Conservation (phyloP, 2,329 filamentous ascomycete species). For the Fusarium mexicanum region DNA sequence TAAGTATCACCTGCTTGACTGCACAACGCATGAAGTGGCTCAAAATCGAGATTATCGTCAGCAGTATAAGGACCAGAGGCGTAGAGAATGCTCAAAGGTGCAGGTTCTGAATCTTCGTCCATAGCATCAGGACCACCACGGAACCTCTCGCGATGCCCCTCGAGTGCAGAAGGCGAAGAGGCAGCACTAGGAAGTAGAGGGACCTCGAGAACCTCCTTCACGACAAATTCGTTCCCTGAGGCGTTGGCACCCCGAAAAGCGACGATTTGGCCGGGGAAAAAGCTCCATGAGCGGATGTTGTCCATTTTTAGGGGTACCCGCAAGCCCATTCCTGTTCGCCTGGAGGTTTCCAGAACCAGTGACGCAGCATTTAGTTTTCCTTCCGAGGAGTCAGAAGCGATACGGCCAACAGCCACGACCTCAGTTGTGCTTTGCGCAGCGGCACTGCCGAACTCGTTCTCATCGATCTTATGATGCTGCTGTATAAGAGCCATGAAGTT, state of each 20-base stretch:
- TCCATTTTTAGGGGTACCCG: slow-evolving; percentile 83
- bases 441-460: slow-evolving; percentile 86
- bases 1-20: slow-evolving; percentile 77
- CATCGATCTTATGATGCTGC: slow-evolving; percentile 78
- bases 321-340: slow-evolving; percentile 82
- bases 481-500: slow-evolving; percentile 82
- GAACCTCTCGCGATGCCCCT: slow-evolving; percentile 74
- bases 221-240: slow-evolving; percentile 83
- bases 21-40: slow-evolving; percentile 85
- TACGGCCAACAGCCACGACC: slow-evolving; percentile 88
- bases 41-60: slow-evolving; percentile 91
- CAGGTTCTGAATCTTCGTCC: slow-evolving; percentile 60
- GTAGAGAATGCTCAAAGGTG: slow-evolving; percentile 79
- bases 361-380: slow-evolving; percentile 88
- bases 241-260: slow-evolving; percentile 88
- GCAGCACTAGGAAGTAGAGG: slow-evolving; percentile 81
- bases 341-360: slow-evolving; percentile 86
- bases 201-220: slow-evolving; percentile 77
- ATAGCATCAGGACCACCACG: slow-evolving; percentile 71
- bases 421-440: slow-evolving; percentile 85
- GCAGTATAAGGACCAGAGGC: slow-evolving; percentile 91
- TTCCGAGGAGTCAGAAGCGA: slow-evolving; percentile 87
- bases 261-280: slow-evolving; percentile 95
- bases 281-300: slow-evolving; percentile 74
- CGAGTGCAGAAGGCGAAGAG: slow-evolving; percentile 72